A percentile compares a stretch with the other conserved stretches of the same genome.
Evolutionary conservation across 495 filamentous ascomycete genomes (phyloP).

Genomic region (Hypoxylon intermedium): DNA sequence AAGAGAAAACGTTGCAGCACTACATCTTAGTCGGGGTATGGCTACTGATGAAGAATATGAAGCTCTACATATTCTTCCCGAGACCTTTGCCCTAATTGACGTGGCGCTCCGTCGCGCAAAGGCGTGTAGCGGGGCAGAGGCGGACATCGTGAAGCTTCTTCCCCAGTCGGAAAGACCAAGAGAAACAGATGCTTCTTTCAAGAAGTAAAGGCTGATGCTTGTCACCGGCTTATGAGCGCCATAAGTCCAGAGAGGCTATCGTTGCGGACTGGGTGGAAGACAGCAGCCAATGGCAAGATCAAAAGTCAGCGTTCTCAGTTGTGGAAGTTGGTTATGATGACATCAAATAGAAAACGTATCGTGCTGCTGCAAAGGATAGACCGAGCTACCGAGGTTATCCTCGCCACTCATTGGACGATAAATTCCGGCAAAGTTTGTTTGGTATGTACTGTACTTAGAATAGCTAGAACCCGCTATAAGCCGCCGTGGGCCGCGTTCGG

Average conservation of each 20-base stretch:
- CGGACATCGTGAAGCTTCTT: slow-evolving; percentile 28
- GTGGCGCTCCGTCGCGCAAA: slow-evolving; percentile 30
- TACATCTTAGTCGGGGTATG: slow-evolving; percentile 22
- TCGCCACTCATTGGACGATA: slow-evolving; percentile 23
- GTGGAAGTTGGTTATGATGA: slow-evolving; percentile 21
- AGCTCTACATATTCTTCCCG: slow-evolving; percentile 8
- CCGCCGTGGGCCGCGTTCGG: slow-evolving; percentile 32
- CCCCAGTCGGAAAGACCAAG: not conserved
- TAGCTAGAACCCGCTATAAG: slow-evolving; percentile 21
- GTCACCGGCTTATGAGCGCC: slow-evolving; percentile 27
- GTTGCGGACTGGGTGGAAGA: slow-evolving; percentile 1
- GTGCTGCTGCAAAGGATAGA: slow-evolving; percentile 3
- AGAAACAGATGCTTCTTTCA: no score
- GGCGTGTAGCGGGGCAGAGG: slow-evolving; percentile 28
- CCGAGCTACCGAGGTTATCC: slow-evolving; percentile 29
- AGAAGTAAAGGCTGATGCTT: not conserved
- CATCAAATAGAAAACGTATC: no score
- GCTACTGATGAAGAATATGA: slow-evolving; percentile 24
- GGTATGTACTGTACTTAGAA: no score
- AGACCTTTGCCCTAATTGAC: slow-evolving; percentile 16
- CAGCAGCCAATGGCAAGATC: slow-evolving; percentile 4
- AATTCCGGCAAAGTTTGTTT: slow-evolving; percentile 13
- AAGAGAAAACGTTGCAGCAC: slow-evolving; percentile 1
- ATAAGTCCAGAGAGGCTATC: slow-evolving; percentile 6
- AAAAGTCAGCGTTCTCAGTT: not conserved